phyloP scores from a whole-genome alignment of 1,284 basidiomycete species.

The Stygiomarasmius scandens region DNA sequence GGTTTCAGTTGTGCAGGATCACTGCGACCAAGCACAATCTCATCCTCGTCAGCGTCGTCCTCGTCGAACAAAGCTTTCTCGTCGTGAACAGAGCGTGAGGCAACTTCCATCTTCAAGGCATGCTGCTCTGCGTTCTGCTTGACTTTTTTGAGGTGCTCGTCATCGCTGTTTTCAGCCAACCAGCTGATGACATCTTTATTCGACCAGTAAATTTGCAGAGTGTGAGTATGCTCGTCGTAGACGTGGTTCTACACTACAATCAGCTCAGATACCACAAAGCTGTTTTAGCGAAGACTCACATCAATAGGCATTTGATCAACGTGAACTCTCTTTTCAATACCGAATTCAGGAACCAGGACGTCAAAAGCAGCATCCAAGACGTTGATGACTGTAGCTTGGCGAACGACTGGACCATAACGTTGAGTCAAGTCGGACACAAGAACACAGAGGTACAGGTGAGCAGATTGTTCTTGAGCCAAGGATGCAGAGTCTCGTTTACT shows the following conservation, averaged over 20 bases:
- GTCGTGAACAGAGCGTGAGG: constrained; percentile 77
- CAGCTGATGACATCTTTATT: constrained; percentile 89
- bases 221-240: constrained; percentile 90
- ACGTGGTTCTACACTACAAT: constrained; percentile 72
- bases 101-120: constrained; percentile 85
- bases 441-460: constrained; percentile 93
- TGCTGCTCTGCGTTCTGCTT: constrained; percentile 87
- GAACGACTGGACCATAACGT: constrained; percentile 92
- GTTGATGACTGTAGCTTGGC: constrained; percentile 90
- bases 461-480: constrained; percentile 95
- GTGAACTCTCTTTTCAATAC: constrained; percentile 97
- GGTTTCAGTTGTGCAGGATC: constrained; percentile 43
- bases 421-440: constrained; percentile 92
- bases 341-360: constrained; percentile 90
- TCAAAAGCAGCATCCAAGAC: constrained; percentile 97
- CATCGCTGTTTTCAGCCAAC: constrained; percentile 93
- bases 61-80: constrained; percentile 90
- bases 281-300: constrained; percentile 45
- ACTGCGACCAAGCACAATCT: constrained; percentile 76
- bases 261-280: constrained; percentile 14
- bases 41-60: constrained; percentile 76
- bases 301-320: constrained; percentile 99
- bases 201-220: constrained; percentile 92
- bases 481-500: constrained; percentile 90
- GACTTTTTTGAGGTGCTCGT: constrained; percentile 90